These are phyloP conservation scores for Fusarium sp. DNA, from an alignment of 2,329 filamentous ascomycete genomes.

Conservation along the genomic window DNA sequence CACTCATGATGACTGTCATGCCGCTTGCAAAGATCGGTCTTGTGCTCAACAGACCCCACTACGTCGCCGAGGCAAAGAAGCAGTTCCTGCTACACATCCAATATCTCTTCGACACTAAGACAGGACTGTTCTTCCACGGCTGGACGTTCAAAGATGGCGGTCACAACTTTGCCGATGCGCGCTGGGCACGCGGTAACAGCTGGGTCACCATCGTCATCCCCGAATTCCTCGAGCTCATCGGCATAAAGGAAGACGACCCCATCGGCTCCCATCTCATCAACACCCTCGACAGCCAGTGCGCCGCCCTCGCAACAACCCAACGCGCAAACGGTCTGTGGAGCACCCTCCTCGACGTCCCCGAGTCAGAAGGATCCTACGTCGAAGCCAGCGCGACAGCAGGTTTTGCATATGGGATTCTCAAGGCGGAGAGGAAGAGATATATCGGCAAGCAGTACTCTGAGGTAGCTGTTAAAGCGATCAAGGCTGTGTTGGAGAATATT, in stretches of 20 bases:
- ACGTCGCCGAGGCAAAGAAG: slow-evolving; percentile 81
- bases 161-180: slow-evolving; percentile 70
- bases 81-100: slow-evolving; percentile 84
- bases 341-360: slow-evolving; percentile 77
- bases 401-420: slow-evolving; percentile 84
- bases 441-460: slow-evolving; percentile 72
- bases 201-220: slow-evolving; percentile 89
- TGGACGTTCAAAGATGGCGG: slow-evolving; percentile 81
- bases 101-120: slow-evolving; percentile 79
- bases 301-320: slow-evolving; percentile 73
- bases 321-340: slow-evolving; percentile 75
- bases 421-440: slow-evolving; percentile 78
- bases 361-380: slow-evolving; percentile 76
- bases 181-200: slow-evolving; percentile 73
- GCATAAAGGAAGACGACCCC: slow-evolving; percentile 72
- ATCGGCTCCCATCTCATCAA: slow-evolving; percentile 70
- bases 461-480: slow-evolving; percentile 74
- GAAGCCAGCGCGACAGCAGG: slow-evolving; percentile 85
- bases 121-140: slow-evolving; percentile 84
- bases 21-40: slow-evolving; percentile 84
- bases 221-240: slow-evolving; percentile 81
- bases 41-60: slow-evolving; percentile 76
- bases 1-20: slow-evolving; percentile 88
- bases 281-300: slow-evolving; percentile 77
- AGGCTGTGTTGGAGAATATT: slow-evolving; percentile 75